Conservation (phyloP, 495 filamentous ascomycete genomes). For the Tuber borchii region DNA sequence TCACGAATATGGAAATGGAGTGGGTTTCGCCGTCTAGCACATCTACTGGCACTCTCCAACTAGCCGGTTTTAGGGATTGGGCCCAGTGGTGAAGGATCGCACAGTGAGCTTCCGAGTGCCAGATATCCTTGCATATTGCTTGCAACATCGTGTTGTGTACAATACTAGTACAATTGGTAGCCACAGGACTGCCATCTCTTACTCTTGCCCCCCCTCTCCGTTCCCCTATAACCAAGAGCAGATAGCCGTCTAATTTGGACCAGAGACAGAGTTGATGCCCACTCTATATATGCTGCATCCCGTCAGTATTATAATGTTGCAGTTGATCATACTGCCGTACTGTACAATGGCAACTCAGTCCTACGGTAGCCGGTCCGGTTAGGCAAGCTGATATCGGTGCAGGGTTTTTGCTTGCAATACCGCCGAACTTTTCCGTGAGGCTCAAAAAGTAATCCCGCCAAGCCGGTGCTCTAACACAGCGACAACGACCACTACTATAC, state of each 20-base stretch:
- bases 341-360: neutral
- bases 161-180: neutral
- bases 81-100: neutral
- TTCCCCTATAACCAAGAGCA: neutral
- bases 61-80: neutral
- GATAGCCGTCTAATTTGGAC: neutral
- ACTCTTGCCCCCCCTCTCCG: neutral
- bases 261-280: neutral
- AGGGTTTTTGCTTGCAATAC: neutral
- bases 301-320: neutral
- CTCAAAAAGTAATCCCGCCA: neutral
- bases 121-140: neutral
- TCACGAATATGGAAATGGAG: neutral
- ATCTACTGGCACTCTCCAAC: neutral
- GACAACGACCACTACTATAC: neutral
- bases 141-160: neutral
- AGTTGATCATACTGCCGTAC: neutral
- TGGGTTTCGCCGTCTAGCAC: neutral
- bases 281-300: neutral
- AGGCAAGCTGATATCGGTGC: neutral
- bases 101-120: neutral
- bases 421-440: neutral
- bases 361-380: neutral
- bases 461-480: neutral
- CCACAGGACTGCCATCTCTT: neutral